Conservation (phyloP, 768 basidiomycete genomes). For the Leccinum fibrillosum region DNA sequence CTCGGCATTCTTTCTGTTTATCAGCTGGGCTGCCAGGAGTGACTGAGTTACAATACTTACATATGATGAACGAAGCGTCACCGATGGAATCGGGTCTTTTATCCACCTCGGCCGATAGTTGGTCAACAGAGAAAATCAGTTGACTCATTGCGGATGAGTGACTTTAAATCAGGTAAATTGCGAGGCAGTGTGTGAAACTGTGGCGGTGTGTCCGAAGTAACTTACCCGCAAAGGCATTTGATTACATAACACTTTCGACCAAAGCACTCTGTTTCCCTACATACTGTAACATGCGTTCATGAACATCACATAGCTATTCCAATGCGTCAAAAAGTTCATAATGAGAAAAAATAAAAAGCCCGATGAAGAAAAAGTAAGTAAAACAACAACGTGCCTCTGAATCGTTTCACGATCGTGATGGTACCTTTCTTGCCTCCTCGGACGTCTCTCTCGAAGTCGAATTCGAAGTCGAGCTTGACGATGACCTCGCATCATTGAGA, state of each 20-base stretch:
- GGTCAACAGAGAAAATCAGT: not conserved
- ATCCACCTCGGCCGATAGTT: not conserved
- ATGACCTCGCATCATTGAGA: constrained; percentile 32
- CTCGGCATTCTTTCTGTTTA: not conserved
- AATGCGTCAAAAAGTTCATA: not conserved
- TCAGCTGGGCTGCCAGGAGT: not conserved
- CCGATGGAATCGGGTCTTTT: no score
- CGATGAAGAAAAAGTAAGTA: not conserved
- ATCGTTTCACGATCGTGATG: constrained; percentile 13
- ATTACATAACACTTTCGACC: no score
- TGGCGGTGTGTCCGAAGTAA: no score
- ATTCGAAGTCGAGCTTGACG: constrained; percentile 26
- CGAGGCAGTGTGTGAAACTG: not conserved
- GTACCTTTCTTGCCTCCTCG: constrained; percentile 41
- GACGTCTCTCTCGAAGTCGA: constrained; percentile 45
- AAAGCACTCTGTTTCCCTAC: no score
- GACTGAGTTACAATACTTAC: not conserved
- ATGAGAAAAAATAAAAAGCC: not conserved
- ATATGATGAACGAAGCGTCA: not conserved
- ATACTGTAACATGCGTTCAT: not conserved
- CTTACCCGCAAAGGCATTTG: no score
- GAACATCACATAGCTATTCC: not conserved
- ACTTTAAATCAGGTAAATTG: not conserved
- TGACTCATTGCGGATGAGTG: not conserved
- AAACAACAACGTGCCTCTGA: not conserved